Base-by-base conservation (phyloP, 1,284 basidiomycete species). In the Neonothopanus nambi region DNA sequence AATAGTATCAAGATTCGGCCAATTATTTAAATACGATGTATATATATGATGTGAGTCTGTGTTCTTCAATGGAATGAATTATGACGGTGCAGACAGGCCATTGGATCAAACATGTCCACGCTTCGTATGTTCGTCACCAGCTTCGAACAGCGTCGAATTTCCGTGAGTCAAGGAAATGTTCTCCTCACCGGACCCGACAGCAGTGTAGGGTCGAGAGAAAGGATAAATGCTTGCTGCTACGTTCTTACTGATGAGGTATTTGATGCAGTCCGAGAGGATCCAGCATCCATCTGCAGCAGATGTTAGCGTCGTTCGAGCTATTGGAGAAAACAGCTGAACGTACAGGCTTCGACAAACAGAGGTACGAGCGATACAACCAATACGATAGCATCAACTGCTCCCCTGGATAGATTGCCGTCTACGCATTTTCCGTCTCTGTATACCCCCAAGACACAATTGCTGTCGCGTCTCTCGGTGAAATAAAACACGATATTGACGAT, bases 401-500 rank as follows among this genome's bases (percentile, higher is more conserved):
- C 46, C 43, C 44, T 48, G 5, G 54, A 56, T 7, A 51, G 30
- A 13, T 43, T 33, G 33, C 33, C 24, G 17, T 17, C 40, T 9
- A 43, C 17, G 20, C 54, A 56, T 11, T 39, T 56, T n/a, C 54
- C 54, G 12, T 28, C n/a, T 15, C 28, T 30, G 17, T 52, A n/a
- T n/a, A n/a, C 45, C 6, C 39, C 46, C 3, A 52, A 15, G 12
- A 42, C 33, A 38, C 54, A 56, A 15, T 28, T 21, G 5, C 33
- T 23, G 21, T 56, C 54, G n/a, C 23, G 17, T n/a, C 42, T 37
- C 30, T 52, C 30, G 28, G 52, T 28, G 35, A 56, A 46, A 20
- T 49, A 48, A 30, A 54, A 43, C 5, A 54, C 52, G 28, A 56
- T 24, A 21, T 56, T 51, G 3, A 52, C 18, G 38, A 56, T 56